Base-by-base conservation (phyloP, 164 flowering plant species). In the Akebia trifoliata region DNA sequence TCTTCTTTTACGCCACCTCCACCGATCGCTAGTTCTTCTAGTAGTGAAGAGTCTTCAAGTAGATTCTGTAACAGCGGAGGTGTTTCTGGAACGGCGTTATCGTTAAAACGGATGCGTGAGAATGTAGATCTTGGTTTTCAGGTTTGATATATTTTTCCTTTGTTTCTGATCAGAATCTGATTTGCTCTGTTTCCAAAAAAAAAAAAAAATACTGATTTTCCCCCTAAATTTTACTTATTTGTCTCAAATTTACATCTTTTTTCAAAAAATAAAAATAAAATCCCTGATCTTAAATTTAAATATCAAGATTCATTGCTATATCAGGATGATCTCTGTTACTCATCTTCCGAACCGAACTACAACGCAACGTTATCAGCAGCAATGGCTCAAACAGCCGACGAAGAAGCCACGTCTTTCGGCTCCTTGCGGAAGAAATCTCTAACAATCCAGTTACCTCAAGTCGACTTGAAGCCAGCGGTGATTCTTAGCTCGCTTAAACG, bases 81-180 rank as follows among this genome's bases (percentile, higher is more conserved):
- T 24, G 66, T 29, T 37, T 22, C 52, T 20, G 29, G 5, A 38
- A 17, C 20, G 36, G 12, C 12, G 24, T 50, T 42, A 10, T 49
- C 67, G 20, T 47, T 69, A 52, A 76, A 81, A 56, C 75, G 81
- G 55, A 37, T 36, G 50, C 70, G 77, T 14, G 74, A 74, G 21
- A 61, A 51, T 59, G 59, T 36, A 31, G 66, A 57, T 76, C 58
- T 66, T 36, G 59, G 45, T 36, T 72, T 56, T 34, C 76, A 72
- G 70, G 81, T 77, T 43, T 10, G 4, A 61, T 47, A 0, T 45
- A 21, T 28, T 43, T n/a, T 44, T 15, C 11, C 21, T 44, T 3
- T 2, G 29, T 9, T 22, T 30, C n/a, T 15, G 53, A 49, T 48
- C 48, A 17, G 20, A 10, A 42, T 42, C 24, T n/a, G 21, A 6